Percentiles rank a stretch among this genome's conserved stretches.
Conservation (phyloP, 495 filamentous ascomycete species). For the Trichoderma gamsii region DNA sequence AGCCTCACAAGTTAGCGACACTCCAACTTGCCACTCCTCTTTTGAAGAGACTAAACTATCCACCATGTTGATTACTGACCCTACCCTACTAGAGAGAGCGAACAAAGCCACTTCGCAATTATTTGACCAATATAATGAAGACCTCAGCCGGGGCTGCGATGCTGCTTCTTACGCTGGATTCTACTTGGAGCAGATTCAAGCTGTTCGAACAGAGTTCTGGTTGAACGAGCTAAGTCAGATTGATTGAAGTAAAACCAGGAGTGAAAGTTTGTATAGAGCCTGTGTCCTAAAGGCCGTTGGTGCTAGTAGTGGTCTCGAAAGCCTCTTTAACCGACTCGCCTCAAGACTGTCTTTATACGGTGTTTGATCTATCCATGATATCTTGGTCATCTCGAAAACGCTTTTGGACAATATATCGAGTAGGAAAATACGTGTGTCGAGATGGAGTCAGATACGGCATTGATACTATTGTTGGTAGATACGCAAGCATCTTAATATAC, state of each 20-base stretch:
- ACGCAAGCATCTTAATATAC: no score
- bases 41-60: not conserved
- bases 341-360: no score
- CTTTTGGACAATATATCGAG: no score
- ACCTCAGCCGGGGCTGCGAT: not conserved
- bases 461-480: no score
- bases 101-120: not conserved
- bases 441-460: no score
- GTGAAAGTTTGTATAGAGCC: not conserved
- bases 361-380: no score
- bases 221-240: not conserved
- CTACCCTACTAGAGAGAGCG: not conserved
- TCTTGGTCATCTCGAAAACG: no score
- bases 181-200: not conserved
- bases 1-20: not conserved
- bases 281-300: not conserved
- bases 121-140: not conserved
- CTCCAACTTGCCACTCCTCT: not conserved
- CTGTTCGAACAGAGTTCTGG: slow-evolving; percentile 8
- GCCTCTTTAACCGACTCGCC: no score
- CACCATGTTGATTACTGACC: slow-evolving; percentile 7
- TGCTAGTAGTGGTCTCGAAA: no score
- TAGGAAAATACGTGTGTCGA: no score
- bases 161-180: not conserved
- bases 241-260: not conserved